Conservation (phyloP, 1,139 yeast genomes). For the Candida sp. region DNA sequence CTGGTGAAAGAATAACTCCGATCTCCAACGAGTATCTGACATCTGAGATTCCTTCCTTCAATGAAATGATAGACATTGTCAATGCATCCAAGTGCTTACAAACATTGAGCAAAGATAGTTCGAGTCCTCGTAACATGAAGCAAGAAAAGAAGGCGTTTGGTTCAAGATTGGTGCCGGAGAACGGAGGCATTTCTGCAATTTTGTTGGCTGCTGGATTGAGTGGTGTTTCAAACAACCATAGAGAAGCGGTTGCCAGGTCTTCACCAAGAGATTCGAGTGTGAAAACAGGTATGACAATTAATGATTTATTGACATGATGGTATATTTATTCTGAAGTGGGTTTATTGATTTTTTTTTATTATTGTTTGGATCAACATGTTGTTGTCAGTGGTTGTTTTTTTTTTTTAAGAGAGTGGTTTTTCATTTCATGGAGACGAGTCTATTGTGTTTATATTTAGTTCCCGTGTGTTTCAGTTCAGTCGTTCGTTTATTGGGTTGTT, state of each 20-base stretch:
- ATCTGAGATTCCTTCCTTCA: conserved; percentile 10
- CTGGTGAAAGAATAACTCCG: conserved; percentile 4
- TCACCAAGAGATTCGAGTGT: not conserved
- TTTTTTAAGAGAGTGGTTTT: not conserved
- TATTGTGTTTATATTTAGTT: not conserved
- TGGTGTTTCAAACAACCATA: conserved; percentile 3
- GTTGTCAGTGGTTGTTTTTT: not conserved
- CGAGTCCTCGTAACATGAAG: not conserved
- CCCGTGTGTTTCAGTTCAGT: not conserved
- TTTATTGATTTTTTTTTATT: not conserved
- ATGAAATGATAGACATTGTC: conserved; percentile 37
- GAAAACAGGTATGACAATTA: conserved; percentile 30
- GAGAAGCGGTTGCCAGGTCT: not conserved
- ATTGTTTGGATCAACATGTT: not conserved
- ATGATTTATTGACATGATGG: conserved; percentile 28
- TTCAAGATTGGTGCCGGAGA: not conserved
- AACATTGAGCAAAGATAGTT: conserved; percentile 20
- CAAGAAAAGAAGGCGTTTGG: not conserved
- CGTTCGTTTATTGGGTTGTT: not conserved
- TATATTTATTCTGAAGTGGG: not conserved
- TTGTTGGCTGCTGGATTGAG: conserved; percentile 29
- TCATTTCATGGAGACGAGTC: not conserved
- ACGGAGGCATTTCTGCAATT: conserved; percentile 29
- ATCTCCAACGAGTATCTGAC: not conserved
- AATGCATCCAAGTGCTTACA: conserved; percentile 47